Evolutionary conservation across 2,329 filamentous ascomycete genomes (phyloP), one percentile per base, ranked within the genome.

Genomic region (Xylariaceae sp.): DNA sequence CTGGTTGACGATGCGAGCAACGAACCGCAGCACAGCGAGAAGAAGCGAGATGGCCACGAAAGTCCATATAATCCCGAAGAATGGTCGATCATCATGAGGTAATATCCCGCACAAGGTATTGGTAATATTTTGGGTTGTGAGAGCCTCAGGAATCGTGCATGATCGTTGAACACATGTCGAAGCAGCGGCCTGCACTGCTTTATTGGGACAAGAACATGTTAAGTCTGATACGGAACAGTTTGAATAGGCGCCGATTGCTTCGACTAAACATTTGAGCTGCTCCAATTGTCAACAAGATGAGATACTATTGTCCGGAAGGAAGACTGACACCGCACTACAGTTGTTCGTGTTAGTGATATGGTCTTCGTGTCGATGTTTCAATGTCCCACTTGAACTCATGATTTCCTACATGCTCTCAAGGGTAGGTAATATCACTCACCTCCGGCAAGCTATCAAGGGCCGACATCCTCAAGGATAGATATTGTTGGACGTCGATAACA

Each of bases 121-220:
- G 25, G 42, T 44, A 8, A 39, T n/a, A n/a, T 44, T 44, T 16
- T 44, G 42, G 14, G 36, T 39, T 7, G 42, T 20, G n/a, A 44
- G 42, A 6, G 42, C 35, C 5, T 44, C 36, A 21, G 42, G 36
- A 38, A 44, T 34, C 20, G 36, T 25, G 36, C 42, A 44, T 23
- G 42, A n/a, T 4, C 19, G 23, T 14, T 38, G 36, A 34, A 44
- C 27, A 19, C 42, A 44, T n/a, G 25, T 29, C 21, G n/a, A 19
- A 3, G 42, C 42, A 21, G 36, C 21, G 3, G 42, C 36, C 27
- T 44, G 42, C 5, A 32, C 42, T 16, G 35, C 36, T 21, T 12
- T 25, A 19, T 36, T 44, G 23, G 42, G 25, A n/a, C 42, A 44
- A 17, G 42, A 19, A n/a, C 42, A 44, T 23, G 36, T 36, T 25